A percentile compares a stretch with the other conserved stretches of the same genome.
phyloP scores from a whole-genome alignment of 2,329 filamentous ascomycete genomes.

The Drechslerella dactyloides region DNA sequence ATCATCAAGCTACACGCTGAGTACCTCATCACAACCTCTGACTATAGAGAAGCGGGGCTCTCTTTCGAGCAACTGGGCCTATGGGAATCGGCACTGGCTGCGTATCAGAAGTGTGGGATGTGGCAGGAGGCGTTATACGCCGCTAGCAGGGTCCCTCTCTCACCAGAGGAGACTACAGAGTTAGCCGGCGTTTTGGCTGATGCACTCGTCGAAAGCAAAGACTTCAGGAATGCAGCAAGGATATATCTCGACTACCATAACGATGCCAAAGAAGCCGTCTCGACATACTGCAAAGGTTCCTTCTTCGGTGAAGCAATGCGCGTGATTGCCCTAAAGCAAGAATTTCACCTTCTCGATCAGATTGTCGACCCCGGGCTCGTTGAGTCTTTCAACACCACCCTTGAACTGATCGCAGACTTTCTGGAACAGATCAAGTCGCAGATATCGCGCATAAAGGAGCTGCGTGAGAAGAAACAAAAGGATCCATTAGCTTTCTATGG shows the following conservation, averaged over 20 bases:
- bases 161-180: conserved; percentile 66
- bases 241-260: conserved; percentile 82
- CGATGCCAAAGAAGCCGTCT: conserved; percentile 72
- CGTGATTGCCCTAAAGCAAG: conserved; percentile 58
- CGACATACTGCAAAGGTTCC: conserved; percentile 84
- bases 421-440: conserved; percentile 82
- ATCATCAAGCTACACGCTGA: conserved; percentile 81
- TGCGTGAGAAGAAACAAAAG: conserved; percentile 78
- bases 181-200: conserved; percentile 79
- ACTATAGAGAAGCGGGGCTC: conserved; percentile 84
- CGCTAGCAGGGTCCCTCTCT: conserved; percentile 72
- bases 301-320: conserved; percentile 89
- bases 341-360: conserved; percentile 64
- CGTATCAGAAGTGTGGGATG: conserved; percentile 81
- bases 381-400: conserved; percentile 80
- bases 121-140: conserved; percentile 91
- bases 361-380: conserved; percentile 79
- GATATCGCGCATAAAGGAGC: conserved; percentile 80
- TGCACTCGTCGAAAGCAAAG: conserved; percentile 80
- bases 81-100: conserved; percentile 75
- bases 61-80: conserved; percentile 85
- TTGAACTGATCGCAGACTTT: conserved; percentile 92
- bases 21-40: conserved; percentile 75
- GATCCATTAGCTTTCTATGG: conserved; percentile 75
- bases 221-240: conserved; percentile 78